A percentile compares a stretch with the other conserved stretches of the same genome.
These are phyloP conservation scores for Lactifluus hygrophoroides DNA, from an alignment of 768 basidiomycete genomes.

Conservation along the genomic window DNA sequence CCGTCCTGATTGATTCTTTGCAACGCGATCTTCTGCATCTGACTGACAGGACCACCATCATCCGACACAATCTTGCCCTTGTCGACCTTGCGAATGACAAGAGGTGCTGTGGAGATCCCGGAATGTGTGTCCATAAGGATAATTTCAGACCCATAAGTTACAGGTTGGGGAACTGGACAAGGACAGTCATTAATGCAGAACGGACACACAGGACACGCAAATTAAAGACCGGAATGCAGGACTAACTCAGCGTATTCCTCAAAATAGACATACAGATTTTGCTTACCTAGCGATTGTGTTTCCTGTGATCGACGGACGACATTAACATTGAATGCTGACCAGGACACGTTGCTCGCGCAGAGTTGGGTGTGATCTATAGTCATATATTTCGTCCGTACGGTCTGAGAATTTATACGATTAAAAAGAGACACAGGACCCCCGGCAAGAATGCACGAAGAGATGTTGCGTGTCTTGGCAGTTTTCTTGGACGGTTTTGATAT, in stretches of 20 bases:
- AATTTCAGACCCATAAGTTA: conserved; percentile 88
- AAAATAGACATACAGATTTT: conserved; percentile 34
- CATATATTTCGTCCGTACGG: conserved; percentile 97
- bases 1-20: conserved; percentile 78
- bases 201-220: conserved; percentile 6
- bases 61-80: conserved; percentile 82
- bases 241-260: neutral
- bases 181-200: neutral
- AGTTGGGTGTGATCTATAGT: conserved; percentile 77
- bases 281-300: conserved; percentile 55
- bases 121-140: conserved; percentile 77
- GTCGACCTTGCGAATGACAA: conserved; percentile 88
- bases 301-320: conserved; percentile 72
- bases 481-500: conserved; percentile 98
- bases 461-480: conserved; percentile 91
- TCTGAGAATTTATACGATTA: conserved; percentile 95
- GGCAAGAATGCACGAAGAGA: conserved; percentile 82
- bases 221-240: conserved; percentile 7
- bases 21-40: conserved; percentile 94
- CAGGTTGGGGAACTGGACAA: conserved; percentile 59
- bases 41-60: conserved; percentile 87
- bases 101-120: conserved; percentile 76
- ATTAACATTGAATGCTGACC: conserved; percentile 93
- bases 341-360: conserved; percentile 83
- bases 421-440: conserved; percentile 88